phyloP scores from a whole-genome alignment of 164 flowering plant genomes.

The Akebia trifoliata region DNA sequence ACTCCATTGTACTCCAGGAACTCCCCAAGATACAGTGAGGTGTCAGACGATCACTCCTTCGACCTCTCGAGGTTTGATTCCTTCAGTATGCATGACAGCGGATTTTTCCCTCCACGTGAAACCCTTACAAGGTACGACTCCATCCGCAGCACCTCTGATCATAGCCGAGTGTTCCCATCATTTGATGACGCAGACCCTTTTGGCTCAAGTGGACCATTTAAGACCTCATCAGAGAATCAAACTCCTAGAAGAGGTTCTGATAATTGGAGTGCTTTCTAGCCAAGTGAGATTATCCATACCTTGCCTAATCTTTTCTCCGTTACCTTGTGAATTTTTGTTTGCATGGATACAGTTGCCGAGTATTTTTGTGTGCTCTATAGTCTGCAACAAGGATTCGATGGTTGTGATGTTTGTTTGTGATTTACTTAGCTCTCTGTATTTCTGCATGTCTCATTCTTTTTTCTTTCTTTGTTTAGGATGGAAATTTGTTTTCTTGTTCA shows the following conservation, averaged over 20 bases:
- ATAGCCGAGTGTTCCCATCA: constrained; percentile 34
- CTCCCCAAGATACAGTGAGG: constrained; percentile 54
- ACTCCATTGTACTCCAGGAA: constrained; percentile 60
- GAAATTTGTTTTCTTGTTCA: neutral
- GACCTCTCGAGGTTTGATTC: too few relatives aligned
- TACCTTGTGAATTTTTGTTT: constrained; percentile 2
- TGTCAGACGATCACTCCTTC: constrained; percentile 47
- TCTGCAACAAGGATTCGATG: constrained; percentile 7
- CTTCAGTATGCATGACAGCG: constrained; percentile 40
- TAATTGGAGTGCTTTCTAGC: constrained; percentile 59
- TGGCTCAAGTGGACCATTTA: constrained; percentile 79
- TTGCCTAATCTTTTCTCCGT: neutral
- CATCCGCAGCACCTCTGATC: constrained; percentile 35
- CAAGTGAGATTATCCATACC: neutral
- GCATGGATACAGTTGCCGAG: neutral
- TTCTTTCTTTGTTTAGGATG: constrained; percentile 12
- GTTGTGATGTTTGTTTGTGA: constrained; percentile 13
- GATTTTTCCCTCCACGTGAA: constrained; percentile 33
- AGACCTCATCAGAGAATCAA: constrained; percentile 47
- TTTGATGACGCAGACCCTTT: constrained; percentile 89
- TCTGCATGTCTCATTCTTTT: constrained; percentile 14
- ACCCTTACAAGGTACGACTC: constrained; percentile 54
- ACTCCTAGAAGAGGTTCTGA: constrained; percentile 56
- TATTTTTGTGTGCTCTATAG: constrained; percentile 19
- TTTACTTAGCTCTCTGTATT: constrained; percentile 9